These are phyloP conservation scores for Hirschioporus abietinus DNA, from an alignment of 768 basidiomycete genomes.

Conservation along the genomic window DNA sequence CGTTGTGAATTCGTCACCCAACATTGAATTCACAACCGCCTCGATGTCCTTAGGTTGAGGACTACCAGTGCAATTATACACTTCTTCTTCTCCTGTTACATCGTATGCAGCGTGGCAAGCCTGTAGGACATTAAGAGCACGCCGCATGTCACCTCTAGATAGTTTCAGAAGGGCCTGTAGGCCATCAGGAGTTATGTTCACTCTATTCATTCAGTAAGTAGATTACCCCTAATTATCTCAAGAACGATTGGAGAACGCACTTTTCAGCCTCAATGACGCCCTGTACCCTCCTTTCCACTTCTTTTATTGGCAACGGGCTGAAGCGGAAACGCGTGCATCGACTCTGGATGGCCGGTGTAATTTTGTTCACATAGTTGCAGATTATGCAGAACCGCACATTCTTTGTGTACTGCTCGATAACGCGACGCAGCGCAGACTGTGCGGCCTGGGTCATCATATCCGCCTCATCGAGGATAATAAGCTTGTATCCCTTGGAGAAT, in stretches of 20 bases:
- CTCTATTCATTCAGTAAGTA: constrained; percentile 40
- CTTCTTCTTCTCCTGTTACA: constrained; percentile 77
- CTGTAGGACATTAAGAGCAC: constrained; percentile 93
- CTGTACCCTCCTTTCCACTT: constrained; percentile 80
- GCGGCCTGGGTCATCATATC: constrained; percentile 99
- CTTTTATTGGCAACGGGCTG: constrained; percentile 79
- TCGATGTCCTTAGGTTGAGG: constrained; percentile 96
- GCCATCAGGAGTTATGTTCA: constrained; percentile 82
- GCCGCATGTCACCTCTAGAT: constrained; percentile 96
- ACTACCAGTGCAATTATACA: constrained; percentile 96
- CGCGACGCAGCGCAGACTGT: constrained; percentile 91
- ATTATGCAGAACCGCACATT: constrained; percentile 99
- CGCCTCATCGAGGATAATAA: constrained; percentile 98
- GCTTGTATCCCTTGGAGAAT: constrained; percentile 90
- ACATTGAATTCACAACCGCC: constrained; percentile 90
- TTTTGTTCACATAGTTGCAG: constrained; percentile 99
- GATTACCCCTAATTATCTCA: neutral
- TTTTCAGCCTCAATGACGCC: constrained; percentile 79
- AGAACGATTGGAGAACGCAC: constrained; percentile 38
- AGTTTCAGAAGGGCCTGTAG: constrained; percentile 86
- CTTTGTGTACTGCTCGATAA: constrained; percentile 98
- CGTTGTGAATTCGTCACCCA: constrained; percentile 92
- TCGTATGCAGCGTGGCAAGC: constrained; percentile 98
- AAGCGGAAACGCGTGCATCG: constrained; percentile 97
- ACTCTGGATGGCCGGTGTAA: constrained; percentile 96